Evolutionary conservation across 2,329 filamentous ascomycete genomes (phyloP), one percentile per base, ranked within the genome.

Genomic region (Diplocarpon mali): DNA sequence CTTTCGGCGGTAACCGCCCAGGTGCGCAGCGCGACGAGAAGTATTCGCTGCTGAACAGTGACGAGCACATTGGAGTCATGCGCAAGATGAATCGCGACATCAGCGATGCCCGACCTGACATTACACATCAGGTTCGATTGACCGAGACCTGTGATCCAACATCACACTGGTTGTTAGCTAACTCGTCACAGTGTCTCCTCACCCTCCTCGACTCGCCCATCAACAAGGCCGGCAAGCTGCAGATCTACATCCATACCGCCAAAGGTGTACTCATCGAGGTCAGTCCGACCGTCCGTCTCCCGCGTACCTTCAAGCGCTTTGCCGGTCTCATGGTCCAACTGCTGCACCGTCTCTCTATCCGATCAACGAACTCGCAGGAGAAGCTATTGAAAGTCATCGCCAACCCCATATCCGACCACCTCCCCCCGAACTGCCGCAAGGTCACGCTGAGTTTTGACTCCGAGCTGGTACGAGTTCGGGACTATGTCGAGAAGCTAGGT

Each of bases 21-120:
- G 70, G 78, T 28, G 69, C 73, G 46, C 76, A 78, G 49, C 55
- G 57, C 41, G 89, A 95, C 59, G 90, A 95, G 64, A 96, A 96
- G 67, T 98, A 94, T 68, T 94, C 90, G 50, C 73, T 98, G 42
- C 80, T 98, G 60, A 98, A 98, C 73, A 95, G 89, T 67, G 92
- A 98, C 62, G 92, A 98, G 68, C 92, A 98, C 64, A 98, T 98
- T 57, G 92, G 92, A 51, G 85, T 96, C 54, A 95, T 98, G 88
- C 83, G 92, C 61, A 98, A 96, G 73, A 96, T 96, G 90, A 94
- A 94, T 64, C 78, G 92, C 57, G 92, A 98, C 64, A 96, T 98
- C 55, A 95, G 89, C 64, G 92, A 98, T 67, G 92, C 92, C 49
- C 80, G 92, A 57, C 92, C 92, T 36, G 92, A 98, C 67, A 98